Percentiles rank a stretch among this genome's conserved stretches.
Conservation (phyloP, 2,329 filamentous ascomycete genomes). For the Geosmithia putterillii region DNA sequence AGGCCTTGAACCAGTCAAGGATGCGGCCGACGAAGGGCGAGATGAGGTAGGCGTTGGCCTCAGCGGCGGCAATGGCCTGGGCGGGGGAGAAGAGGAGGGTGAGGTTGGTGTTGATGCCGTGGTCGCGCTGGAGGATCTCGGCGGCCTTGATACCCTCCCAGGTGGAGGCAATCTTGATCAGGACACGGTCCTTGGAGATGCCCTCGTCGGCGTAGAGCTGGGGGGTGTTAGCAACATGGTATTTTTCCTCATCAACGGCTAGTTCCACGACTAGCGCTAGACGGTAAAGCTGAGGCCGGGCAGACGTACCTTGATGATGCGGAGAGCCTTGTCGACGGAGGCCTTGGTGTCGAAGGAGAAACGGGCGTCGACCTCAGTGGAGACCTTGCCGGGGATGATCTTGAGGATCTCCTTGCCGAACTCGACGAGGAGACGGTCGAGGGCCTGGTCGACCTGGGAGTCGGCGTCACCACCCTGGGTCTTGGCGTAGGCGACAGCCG, state of each 20-base stretch:
- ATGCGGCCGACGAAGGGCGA: constrained; percentile 99
- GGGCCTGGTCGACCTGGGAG: constrained; percentile 74
- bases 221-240: constrained; percentile 4
- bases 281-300: constrained; percentile 1
- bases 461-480: constrained; percentile 55
- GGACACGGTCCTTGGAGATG: constrained; percentile 82
- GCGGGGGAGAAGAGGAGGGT: constrained; percentile 96
- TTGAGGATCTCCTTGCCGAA: constrained; percentile 97
- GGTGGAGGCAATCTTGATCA: constrained; percentile 98
- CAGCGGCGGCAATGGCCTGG: constrained; percentile 91
- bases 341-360: constrained; percentile 93
- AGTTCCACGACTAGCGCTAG: constrained; percentile 3
- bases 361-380: constrained; percentile 91
- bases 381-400: constrained; percentile 97
- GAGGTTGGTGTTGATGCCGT: constrained; percentile 96
- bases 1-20: constrained; percentile 98
- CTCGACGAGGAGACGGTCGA: constrained; percentile 91
- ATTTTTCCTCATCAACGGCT: too few species aligned
- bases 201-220: constrained; percentile 91
- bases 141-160: constrained; percentile 99
- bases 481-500: constrained; percentile 80
- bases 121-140: constrained; percentile 88
- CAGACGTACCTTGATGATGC: constrained; percentile 76
- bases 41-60: constrained; percentile 94
- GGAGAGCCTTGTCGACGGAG: constrained; percentile 88